Evolutionary conservation across 306 rosid genomes (phyloP), one percentile per base, ranked within the genome.

Genomic region (Vigna angularis): DNA sequence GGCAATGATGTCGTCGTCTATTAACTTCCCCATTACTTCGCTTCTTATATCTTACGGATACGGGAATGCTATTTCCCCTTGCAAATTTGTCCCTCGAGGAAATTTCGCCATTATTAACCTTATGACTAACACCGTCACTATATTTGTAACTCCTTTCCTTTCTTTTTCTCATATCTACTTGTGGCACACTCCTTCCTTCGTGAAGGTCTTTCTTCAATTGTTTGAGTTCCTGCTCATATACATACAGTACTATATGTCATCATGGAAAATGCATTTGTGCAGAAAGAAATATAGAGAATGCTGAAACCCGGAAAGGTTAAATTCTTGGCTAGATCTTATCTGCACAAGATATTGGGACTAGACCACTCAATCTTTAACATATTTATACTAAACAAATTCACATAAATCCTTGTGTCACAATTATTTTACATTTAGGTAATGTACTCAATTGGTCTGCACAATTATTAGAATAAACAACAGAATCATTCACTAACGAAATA

Each of bases 31-130:
- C 91, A 16, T 68, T 83, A 70, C 74, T 81, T 24, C 73, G 47
- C 81, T 81, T 90, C 83, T 87, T 92, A 45, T 81, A 79, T 85
- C 87, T 92, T 14, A 87, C 26, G 24, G 93, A 84, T 48, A 88
- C 73, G 71, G 90, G 92, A 76, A 82, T 72, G 82, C 56, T 32
- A 72, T 85, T 85, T 71, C 86, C 89, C 56, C 82, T 65, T 65
- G 59, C 69, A 77, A 72, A 83, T 83, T 86, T 88, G 58, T 70
- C 87, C 26, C n/a, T 72, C 69, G 59, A 58, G 73, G 70, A 77
- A 49, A 49, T 80, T 49, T 81, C 88, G 22, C 83, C 74, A 36
- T 72, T 72, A 24, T 24, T 24, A 44, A 79, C 85, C 86, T 79
- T 81, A 79, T 61, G 67, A 77, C 49, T 76, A 40, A 58, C 50